Base-by-base conservation (phyloP, 148 eudicot genomes). In the Simmondsia chinensis region DNA sequence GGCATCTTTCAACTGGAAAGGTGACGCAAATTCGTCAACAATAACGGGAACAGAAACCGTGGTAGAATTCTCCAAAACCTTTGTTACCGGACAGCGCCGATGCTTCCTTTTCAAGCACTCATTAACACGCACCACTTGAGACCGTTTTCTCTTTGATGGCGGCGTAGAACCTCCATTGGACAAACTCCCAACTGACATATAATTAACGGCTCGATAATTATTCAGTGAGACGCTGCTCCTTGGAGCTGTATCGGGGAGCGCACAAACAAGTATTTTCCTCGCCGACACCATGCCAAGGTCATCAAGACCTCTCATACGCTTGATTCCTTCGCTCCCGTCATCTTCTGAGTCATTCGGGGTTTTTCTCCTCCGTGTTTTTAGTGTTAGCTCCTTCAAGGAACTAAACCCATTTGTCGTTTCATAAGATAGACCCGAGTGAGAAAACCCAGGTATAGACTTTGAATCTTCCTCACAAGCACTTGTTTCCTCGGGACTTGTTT, bases 331-430 rank as follows among this genome's bases (percentile, higher is more conserved):
- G 16, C 56, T 64, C 39, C 84, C 93, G 50, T 89, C 93, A 67
- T 89, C 97, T 46, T 89, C 95, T 12, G 95, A 89, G 42, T 89
- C 93, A 61, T 81, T 73, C 19, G 83, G 84, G 41, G 78, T 73
- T 54, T 48, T 71, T 28, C 68, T 51, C 48, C 53, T 64, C 50
- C 35, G 71, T 21, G 63, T 67, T 52, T 57, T 60, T n/a, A 25
- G 18, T 46, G 57, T 48, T 40, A 68, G 69, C 42, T 63, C 71
- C 54, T 70, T 56, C 28, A 48, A 16, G 29, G 44, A 58, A 21
- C 45, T 30, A 1, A 43, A 43, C 40, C 52, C 73, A 43, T 71
- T 63, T 29, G 68, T 62, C 45, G 55, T 80, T 70, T 76, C 83
- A 66, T 64, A 67, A 18, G 78, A 76, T 25, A 72, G 64, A 45